Percentiles rank a stretch among this genome's conserved stretches.
These are phyloP conservation scores for Phialophora chinensis DNA, from an alignment of 2,329 filamentous ascomycete species.

Conservation along the genomic window DNA sequence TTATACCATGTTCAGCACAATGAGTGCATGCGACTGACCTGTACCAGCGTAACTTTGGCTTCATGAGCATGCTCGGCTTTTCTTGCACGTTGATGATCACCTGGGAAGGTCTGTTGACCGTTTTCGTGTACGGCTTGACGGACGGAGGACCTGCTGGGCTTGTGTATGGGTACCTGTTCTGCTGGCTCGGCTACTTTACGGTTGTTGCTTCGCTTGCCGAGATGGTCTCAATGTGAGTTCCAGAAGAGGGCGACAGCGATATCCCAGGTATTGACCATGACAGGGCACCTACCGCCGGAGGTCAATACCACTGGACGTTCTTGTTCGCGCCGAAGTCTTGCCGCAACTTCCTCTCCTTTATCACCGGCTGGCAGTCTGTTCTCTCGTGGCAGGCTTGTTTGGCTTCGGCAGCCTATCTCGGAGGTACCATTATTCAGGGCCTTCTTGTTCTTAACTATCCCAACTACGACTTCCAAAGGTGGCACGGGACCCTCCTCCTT, in stretches of 20 bases:
- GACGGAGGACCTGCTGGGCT: conserved; percentile 46
- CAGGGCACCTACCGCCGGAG: conserved; percentile 46
- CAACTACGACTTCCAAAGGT: conserved; percentile 49
- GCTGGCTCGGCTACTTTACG: conserved; percentile 42
- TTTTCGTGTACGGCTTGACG: conserved; percentile 31
- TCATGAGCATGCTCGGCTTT: conserved; percentile 42
- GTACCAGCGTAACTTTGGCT: conserved; percentile 40
- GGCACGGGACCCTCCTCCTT: conserved; percentile 59
- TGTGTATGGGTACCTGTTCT: conserved; percentile 45
- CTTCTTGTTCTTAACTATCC: conserved; percentile 51
- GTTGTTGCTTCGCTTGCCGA: conserved; percentile 44
- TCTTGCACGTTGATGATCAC: conserved; percentile 41
- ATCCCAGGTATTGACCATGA: conserved; percentile 8
- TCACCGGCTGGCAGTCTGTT: conserved; percentile 52
- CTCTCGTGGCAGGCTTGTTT: conserved; percentile 55
- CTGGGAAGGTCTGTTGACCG: conserved; percentile 41
- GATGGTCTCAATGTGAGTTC: conserved; percentile 45
- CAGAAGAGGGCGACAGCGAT: neutral
- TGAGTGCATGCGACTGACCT: conserved; percentile 13
- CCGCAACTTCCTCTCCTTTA: conserved; percentile 37
- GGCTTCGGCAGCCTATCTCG: conserved; percentile 51
- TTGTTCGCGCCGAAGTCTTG: conserved; percentile 38
- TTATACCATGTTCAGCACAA: neutral
- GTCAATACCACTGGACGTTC: conserved; percentile 49
- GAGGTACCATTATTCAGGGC: conserved; percentile 55